A percentile compares a stretch with the other conserved stretches of the same genome.
These are phyloP conservation scores for Cronartium quercuum DNA, from an alignment of 1,284 basidiomycete genomes.

Conservation along the genomic window DNA sequence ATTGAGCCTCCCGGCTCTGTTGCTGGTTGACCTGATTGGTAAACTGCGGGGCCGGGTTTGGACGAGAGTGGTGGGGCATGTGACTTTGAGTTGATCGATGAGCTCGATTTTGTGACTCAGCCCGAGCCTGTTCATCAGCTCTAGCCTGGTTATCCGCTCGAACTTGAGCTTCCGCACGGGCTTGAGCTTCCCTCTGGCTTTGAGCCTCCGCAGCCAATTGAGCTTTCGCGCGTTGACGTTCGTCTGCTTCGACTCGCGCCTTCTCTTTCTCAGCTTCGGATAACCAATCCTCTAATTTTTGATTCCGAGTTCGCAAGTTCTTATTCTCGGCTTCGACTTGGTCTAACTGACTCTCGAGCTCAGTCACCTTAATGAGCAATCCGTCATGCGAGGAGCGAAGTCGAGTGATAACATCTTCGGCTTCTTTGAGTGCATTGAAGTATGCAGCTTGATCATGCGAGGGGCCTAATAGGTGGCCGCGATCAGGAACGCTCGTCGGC, in stretches of 20 bases:
- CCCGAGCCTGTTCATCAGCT: neutral
- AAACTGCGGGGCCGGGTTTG: neutral
- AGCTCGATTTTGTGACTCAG: neutral
- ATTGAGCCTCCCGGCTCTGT: neutral
- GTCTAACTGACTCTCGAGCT: constrained; percentile 23
- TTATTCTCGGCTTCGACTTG: constrained; percentile 6
- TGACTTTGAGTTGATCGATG: neutral
- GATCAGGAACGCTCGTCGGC: neutral
- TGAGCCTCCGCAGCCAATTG: neutral
- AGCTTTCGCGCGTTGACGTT: neutral
- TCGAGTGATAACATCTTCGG: constrained; percentile 15
- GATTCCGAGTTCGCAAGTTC: constrained; percentile 10
- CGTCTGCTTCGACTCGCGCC: constrained; percentile 2
- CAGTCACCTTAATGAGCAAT: neutral
- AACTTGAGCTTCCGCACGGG: neutral
- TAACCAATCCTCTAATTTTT: constrained; percentile 12
- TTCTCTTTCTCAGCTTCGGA: constrained; percentile 17
- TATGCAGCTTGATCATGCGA: neutral
- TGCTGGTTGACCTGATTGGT: neutral
- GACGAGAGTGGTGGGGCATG: neutral
- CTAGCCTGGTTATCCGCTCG: neutral
- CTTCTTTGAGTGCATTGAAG: constrained; percentile 32
- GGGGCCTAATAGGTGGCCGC: neutral
- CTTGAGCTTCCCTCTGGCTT: neutral
- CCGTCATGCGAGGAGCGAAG: constrained; percentile 28